Percentiles rank a stretch among this genome's conserved stretches.
Conservation (phyloP, 2,329 filamentous ascomycete genomes). For the Xylariaceae sp. region DNA sequence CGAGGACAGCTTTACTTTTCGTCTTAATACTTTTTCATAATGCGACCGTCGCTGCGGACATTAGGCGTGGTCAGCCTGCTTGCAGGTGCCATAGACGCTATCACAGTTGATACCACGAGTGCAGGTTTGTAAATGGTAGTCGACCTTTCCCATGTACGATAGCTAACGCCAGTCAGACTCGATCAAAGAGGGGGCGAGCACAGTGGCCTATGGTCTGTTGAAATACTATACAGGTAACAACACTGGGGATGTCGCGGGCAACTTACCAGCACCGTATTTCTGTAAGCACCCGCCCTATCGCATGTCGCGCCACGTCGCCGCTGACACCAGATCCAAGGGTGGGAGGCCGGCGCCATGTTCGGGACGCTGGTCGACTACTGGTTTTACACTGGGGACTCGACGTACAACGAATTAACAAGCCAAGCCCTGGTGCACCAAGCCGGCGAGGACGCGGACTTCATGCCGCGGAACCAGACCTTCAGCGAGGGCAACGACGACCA, state of each 20-base stretch:
- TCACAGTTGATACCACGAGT: conserved; percentile 26
- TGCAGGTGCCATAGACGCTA: conserved; percentile 18
- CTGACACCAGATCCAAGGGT: conserved; percentile 37
- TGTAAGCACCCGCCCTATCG: conserved; percentile 44
- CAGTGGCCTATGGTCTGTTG: conserved; percentile 24
- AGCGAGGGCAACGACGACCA: conserved; percentile 66
- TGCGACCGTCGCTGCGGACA: conserved; percentile 15
- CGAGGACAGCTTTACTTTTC: conserved; percentile 4
- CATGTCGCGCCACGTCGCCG: conserved; percentile 1
- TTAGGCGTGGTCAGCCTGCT: conserved; percentile 22
- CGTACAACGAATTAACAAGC: conserved; percentile 53
- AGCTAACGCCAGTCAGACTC: conserved; percentile 38
- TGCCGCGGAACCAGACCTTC: conserved; percentile 58
- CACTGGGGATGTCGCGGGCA: conserved; percentile 50
- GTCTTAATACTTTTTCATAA: conserved; percentile 7
- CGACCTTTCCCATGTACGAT: neutral
- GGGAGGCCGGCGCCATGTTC: conserved; percentile 67
- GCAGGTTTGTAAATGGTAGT: conserved; percentile 23
- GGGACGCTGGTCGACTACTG: conserved; percentile 66
- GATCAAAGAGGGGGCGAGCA: conserved; percentile 33
- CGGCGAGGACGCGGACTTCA: conserved; percentile 52
- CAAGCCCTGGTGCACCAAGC: conserved; percentile 55
- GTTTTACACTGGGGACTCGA: conserved; percentile 58
- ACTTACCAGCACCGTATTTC: conserved; percentile 55
- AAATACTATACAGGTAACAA: conserved; percentile 42